Base-by-base conservation (phyloP, 83 land plant genomes). In the Picea abies region DNA sequence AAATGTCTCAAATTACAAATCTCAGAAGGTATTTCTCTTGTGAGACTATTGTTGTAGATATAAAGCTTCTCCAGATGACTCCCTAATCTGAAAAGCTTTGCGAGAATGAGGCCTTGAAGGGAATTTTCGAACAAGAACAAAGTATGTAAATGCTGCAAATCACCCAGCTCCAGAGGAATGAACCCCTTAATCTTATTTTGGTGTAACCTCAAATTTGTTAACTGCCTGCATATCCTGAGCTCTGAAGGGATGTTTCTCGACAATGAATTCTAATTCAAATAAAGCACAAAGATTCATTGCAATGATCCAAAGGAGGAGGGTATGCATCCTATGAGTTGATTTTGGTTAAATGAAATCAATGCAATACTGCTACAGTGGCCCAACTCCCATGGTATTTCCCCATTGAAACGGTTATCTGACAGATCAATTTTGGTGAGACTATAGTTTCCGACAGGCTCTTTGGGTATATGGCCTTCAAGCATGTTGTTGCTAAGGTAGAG, bases 401-500 rank as follows among this genome's bases (percentile, higher is more conserved):
- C 37, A 35, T 35, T 35, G 37, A 35, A 35, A 35, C 0, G 37
- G 37, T 35, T 35, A 35, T 35, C 37, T 35, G 37, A 35, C 4
- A 35, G 37, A 35, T 35, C 82, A 49, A 91, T 29, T 17, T 25
- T 2, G 3, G 65, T 12, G 81, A 90, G 64, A 8, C 70, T 84
- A 73, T 89, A 89, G 15, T 32, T 75, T 2, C 88, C 86, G 32
- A 23, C 76, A 47, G 93, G 81, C 67, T 88, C 87, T 22, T 8
- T 17, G 12, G 98, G 96, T 41, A 95, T 77, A 4, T 32, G 5
- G 3, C 94, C 94, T 58, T 83, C 69, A 15, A 95, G 79, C 39
- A 70, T 81, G 69, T 93, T 95, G 76, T 87, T 87, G 15, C 91
- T 88, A 11, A 90, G 65, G 11, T 92, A 93, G 1, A 95, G 72